Evolutionary conservation across 371 early-diverging fungal species (phyloP), one percentile per base, ranked within the genome.

Genomic region (Sporodiniella umbellata): DNA sequence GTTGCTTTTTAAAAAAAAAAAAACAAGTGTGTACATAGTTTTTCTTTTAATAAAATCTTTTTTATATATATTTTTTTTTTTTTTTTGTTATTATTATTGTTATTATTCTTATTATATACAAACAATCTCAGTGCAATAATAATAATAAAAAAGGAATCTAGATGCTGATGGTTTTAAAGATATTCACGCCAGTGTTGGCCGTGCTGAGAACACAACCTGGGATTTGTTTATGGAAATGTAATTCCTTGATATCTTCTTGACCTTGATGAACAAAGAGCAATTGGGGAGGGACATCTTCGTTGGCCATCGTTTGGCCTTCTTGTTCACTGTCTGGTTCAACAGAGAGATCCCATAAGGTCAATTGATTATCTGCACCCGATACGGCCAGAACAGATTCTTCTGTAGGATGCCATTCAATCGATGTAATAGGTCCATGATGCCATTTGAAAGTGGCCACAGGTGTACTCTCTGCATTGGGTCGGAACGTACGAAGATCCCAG

Each of bases 321-420:
- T 96, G 94, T 71, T 96, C 96, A 3, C 88, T 79, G 67, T 95
- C 97, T 28, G 86, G 83, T 70, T 98, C 98, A 11, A 97, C 90
- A 4, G 95, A 90, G 33, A 96, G 76, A 71, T 98, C 98, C 98
- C 98, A 98, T 22, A 97, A 60, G n/a, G 97, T 93, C 28, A 95
- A 63, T 75, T 96, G 97, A 60, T 98, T 90, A 65, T 98, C 98
- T 10, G 91, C 95, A 10, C 96, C 95, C 6, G 93, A 72, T 8
- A 92, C 96, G n/a, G 88, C 94, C 42, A 96, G 64, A 14, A 94
- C 85, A 11, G 96, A 95, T 53, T 89, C 88, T 60, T 98, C 98
- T 2, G 78, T 81, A 6, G 96, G 95, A 56, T 92, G 88, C 98
- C 98, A 98, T 71, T 98, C 97, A 54, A 98, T 92, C 8, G 95